These are phyloP conservation scores for Corniculantispora saksenae DNA, from an alignment of 2,329 filamentous ascomycete species.

Conservation along the genomic window DNA sequence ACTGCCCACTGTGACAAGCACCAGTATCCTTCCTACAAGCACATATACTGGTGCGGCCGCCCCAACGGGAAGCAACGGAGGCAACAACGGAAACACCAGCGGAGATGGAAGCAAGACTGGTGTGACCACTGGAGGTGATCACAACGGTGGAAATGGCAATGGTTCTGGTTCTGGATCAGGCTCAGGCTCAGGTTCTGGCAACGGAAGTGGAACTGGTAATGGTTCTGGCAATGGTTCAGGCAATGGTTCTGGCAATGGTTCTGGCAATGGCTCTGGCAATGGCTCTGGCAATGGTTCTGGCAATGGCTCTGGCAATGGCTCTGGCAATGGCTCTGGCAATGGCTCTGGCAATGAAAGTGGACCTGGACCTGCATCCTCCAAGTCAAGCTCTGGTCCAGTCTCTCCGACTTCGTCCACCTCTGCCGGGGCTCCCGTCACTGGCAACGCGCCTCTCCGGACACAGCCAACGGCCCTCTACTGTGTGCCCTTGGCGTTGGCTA, in stretches of 20 bases:
- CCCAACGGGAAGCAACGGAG: not conserved
- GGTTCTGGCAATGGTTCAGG: not conserved
- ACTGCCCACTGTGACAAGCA: not conserved
- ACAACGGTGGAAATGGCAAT: no score
- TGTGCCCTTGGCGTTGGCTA: not conserved
- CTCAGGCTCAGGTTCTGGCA: not conserved
- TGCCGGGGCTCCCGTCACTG: not conserved
- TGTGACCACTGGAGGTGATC: not conserved
- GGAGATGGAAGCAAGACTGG: not conserved
- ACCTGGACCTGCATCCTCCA: not conserved
- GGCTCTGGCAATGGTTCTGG: not conserved
- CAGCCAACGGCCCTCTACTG: not conserved
- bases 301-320: slow-evolving; percentile 2
- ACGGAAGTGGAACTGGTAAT: not conserved
- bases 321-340: not conserved
- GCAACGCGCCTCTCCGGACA: not conserved
- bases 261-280: not conserved
- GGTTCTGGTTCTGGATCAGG: not conserved
- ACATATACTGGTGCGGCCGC: not conserved
- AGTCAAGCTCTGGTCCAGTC: not conserved
- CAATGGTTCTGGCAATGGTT: not conserved
- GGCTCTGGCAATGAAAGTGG: not conserved
- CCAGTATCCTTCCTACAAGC: not conserved
- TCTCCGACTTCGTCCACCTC: not conserved
- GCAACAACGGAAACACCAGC: not conserved